Percentiles rank a stretch among this genome's conserved stretches.
phyloP scores from a whole-genome alignment of 495 filamentous ascomycete genomes.

The Barbatosphaeria neglecta region DNA sequence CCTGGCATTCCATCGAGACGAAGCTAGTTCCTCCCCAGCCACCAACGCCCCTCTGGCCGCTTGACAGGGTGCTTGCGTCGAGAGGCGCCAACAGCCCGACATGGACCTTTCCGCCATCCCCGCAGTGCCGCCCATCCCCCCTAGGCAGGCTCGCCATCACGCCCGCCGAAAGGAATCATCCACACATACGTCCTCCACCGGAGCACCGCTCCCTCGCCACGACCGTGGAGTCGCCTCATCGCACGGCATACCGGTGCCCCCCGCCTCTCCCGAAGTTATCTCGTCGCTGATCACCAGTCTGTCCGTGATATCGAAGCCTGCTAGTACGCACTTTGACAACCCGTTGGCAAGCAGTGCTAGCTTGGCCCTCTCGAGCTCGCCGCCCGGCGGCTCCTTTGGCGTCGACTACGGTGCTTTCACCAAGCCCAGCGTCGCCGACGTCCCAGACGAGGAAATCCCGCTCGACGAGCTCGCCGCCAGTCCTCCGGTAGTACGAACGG shows the following conservation, averaged over 20 bases:
- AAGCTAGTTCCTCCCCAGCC: background rate
- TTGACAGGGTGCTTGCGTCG: background rate
- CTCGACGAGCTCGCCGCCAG: conserved; percentile 55
- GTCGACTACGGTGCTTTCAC: conserved; percentile 57
- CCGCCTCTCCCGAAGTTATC: conserved; percentile 86
- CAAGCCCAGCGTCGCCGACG: conserved; percentile 24
- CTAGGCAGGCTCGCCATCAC: background rate
- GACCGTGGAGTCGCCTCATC: conserved; percentile 3
- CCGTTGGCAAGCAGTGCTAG: conserved; percentile 24
- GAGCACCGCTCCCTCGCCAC: background rate
- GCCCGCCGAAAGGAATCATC: background rate
- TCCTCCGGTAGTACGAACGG: conserved; percentile 74
- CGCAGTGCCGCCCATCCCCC: background rate
- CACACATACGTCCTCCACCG: background rate
- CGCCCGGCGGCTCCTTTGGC: conserved; percentile 49
- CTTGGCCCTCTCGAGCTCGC: conserved; percentile 35
- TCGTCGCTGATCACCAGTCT: conserved; percentile 87
- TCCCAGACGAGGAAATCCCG: conserved; percentile 52
- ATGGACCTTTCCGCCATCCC: background rate
- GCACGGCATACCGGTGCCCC: conserved; percentile 22
- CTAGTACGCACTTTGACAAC: conserved; percentile 59
- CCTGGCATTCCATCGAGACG: background rate
- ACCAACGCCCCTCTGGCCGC: background rate
- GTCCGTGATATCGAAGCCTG: conserved; percentile 69
- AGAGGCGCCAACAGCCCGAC: background rate